Conservation (phyloP, 306 rosid species). For the Malus fusca region DNA sequence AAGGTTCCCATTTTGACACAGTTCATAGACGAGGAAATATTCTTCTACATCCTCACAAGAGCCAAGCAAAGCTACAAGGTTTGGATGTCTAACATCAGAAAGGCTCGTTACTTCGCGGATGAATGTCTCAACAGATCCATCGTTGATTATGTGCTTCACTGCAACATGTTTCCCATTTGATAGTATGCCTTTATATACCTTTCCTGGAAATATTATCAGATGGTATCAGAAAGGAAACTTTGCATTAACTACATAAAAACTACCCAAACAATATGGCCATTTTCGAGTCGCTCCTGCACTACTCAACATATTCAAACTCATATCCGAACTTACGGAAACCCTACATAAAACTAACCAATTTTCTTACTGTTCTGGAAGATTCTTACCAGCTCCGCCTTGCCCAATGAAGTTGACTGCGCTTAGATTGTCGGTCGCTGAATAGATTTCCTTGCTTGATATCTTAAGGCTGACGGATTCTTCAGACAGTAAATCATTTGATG, state of each 20-base stretch:
- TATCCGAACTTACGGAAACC: too few species aligned
- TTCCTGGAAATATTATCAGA: constrained; percentile 29
- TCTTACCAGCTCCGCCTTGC: constrained; percentile 60
- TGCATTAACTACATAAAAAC: too few species aligned
- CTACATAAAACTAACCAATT: too few species aligned
- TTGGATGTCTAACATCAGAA: constrained; percentile 50
- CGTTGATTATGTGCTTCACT: constrained; percentile 53
- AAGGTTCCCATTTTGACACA: constrained; percentile 57
- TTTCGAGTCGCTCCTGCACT: too few species aligned
- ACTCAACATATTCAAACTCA: too few species aligned
- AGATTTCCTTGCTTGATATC: constrained; percentile 37
- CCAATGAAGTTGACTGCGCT: constrained; percentile 45
- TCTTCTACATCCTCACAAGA: constrained; percentile 37
- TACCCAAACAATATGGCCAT: too few species aligned
- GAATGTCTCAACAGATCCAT: constrained; percentile 49
- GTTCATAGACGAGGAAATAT: constrained; percentile 66
- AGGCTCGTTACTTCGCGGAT: constrained; percentile 56
- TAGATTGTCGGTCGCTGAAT: constrained; percentile 42
- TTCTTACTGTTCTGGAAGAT: too few species aligned
- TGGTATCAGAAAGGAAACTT: background rate
- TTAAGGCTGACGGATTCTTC: constrained; percentile 28
- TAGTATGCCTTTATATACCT: constrained; percentile 49
- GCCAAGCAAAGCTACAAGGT: constrained; percentile 48
- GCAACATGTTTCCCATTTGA: constrained; percentile 48
- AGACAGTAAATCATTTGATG: constrained; percentile 5